Conservation (phyloP, 345 rosid genomes). For the Arabidopsis thaliana region DNA sequence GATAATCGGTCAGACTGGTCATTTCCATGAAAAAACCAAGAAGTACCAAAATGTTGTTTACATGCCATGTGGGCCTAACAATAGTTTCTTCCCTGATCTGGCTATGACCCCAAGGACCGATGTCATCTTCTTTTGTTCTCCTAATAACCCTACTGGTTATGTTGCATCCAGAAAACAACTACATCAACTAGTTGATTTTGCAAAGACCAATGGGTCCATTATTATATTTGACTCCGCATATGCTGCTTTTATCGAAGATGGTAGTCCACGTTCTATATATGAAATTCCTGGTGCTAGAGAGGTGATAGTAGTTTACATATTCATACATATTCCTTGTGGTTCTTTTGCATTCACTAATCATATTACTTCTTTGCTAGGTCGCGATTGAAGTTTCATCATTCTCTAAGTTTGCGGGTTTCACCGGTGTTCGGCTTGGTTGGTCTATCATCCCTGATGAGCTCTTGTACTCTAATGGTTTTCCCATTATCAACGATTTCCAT, state of each 20-base stretch:
- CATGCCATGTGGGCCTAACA: slow-evolving; percentile 64
- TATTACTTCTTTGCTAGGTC: slow-evolving; percentile 50
- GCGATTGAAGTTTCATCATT: slow-evolving; percentile 88
- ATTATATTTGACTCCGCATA: slow-evolving; percentile 81
- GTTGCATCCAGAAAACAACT: slow-evolving; percentile 70
- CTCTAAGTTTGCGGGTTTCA: slow-evolving; percentile 89
- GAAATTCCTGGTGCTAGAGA: slow-evolving; percentile 93
- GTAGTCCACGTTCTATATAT: slow-evolving; percentile 73
- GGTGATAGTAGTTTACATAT: slow-evolving; percentile 49
- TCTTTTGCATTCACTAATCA: background rate
- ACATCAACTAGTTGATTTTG: slow-evolving; percentile 66
- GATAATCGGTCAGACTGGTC: slow-evolving; percentile 76
- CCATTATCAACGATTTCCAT: slow-evolving; percentile 66
- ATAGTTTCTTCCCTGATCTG: slow-evolving; percentile 74
- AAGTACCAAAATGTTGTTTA: slow-evolving; percentile 68
- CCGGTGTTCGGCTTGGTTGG: slow-evolving; percentile 95
- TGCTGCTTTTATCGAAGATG: slow-evolving; percentile 69
- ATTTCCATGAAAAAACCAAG: slow-evolving; percentile 55
- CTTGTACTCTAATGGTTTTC: slow-evolving; percentile 65
- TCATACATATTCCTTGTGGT: background rate
- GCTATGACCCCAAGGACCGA: slow-evolving; percentile 61
- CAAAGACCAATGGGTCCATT: slow-evolving; percentile 77
- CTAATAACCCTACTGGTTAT: slow-evolving; percentile 88
- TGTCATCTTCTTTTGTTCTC: slow-evolving; percentile 91
- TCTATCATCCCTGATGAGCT: slow-evolving; percentile 82